These are phyloP conservation scores for Suillus subalutaceus DNA, from an alignment of 768 basidiomycete genomes.

Conservation along the genomic window DNA sequence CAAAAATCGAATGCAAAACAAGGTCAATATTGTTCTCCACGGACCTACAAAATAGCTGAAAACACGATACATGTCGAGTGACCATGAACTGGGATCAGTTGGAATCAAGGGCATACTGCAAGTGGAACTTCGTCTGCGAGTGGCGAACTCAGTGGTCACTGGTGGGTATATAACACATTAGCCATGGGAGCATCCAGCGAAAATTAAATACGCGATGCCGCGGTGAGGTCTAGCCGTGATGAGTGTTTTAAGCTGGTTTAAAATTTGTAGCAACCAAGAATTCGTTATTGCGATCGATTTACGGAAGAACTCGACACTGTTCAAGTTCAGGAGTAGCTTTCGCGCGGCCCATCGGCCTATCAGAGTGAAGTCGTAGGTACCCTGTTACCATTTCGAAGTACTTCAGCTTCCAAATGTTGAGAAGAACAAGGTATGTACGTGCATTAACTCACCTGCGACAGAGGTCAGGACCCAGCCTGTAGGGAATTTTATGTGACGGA, in stretches of 20 bases:
- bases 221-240: background rate
- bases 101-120: slow-evolving; percentile 1
- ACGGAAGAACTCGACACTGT: background rate
- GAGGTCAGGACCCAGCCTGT: too few relatives aligned
- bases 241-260: background rate
- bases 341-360: background rate
- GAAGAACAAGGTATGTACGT: too few relatives aligned
- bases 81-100: background rate
- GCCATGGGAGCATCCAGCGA: background rate
- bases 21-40: background rate
- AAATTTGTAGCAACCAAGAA: background rate
- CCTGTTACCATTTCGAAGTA: too few relatives aligned
- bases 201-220: background rate
- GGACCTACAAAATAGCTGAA: background rate
- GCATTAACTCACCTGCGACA: too few relatives aligned
- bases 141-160: background rate
- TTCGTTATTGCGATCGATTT: background rate
- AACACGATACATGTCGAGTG: background rate
- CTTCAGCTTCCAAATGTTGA: too few relatives aligned
- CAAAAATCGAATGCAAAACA: background rate
- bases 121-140: background rate
- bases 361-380: too few relatives aligned
- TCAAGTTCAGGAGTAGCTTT: background rate
- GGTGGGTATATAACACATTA: background rate
- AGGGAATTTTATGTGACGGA: too few relatives aligned